A percentile compares a stretch with the other conserved stretches of the same genome.
These are phyloP conservation scores for Dactylella cylindrospora DNA, from an alignment of 2,329 filamentous ascomycete genomes.

Conservation along the genomic window DNA sequence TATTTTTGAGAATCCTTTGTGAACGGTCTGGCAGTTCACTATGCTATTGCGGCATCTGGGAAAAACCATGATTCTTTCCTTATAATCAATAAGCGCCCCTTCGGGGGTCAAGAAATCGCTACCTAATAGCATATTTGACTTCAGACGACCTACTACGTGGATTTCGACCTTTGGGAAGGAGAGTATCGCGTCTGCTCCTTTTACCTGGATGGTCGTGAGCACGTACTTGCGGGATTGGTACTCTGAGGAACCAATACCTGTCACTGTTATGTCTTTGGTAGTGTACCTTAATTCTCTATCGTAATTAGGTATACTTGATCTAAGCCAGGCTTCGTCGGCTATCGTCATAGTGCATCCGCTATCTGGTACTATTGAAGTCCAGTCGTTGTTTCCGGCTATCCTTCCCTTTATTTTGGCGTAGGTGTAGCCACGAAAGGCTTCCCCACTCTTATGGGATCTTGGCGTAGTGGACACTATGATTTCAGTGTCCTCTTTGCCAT, in stretches of 20 bases:
- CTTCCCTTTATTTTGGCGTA: neutral
- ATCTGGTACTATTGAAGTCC: neutral
- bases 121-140: neutral
- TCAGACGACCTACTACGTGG: neutral
- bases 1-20: neutral
- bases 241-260: neutral
- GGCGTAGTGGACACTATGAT: neutral
- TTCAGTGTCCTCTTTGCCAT: neutral
- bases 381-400: neutral
- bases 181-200: neutral
- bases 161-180: neutral
- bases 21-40: neutral
- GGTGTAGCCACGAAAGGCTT: neutral
- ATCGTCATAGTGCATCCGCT: neutral
- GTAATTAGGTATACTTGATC: neutral
- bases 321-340: neutral
- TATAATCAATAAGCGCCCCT: neutral
- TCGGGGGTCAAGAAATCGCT: constrained; percentile 1
- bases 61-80: neutral
- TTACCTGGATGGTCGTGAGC: neutral
- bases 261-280: neutral
- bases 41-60: neutral
- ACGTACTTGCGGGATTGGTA: neutral
- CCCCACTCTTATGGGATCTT: neutral
- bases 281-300: too few relatives aligned